Percentiles rank a stretch among this genome's conserved stretches.
phyloP scores from a whole-genome alignment of 2,329 filamentous ascomycete genomes.

The Biscogniauxia sp. region DNA sequence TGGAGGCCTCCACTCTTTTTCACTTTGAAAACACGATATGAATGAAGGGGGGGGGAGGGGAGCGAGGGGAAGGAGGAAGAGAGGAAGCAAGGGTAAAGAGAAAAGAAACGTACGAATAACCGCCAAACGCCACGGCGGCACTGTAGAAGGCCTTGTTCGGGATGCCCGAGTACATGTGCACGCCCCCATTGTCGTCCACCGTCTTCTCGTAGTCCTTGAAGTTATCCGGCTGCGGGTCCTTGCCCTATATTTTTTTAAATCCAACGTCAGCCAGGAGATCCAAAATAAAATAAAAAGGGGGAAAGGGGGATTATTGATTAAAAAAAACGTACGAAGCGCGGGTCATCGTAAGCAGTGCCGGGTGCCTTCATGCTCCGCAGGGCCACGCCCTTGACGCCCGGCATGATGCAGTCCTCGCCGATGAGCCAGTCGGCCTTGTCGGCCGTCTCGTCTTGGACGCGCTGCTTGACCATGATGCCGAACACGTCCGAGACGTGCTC shows the following conservation, averaged over 20 bases:
- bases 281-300: neutral
- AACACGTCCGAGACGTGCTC: conserved; percentile 57
- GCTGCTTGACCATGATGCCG: conserved; percentile 57
- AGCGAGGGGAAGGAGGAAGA: neutral
- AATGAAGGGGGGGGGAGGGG: no score
- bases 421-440: conserved; percentile 53
- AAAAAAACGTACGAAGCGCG: conserved; percentile 41
- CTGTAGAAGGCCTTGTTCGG: conserved; percentile 58
- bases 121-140: conserved; percentile 45
- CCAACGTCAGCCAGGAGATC: neutral
- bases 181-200: conserved; percentile 49
- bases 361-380: conserved; percentile 54
- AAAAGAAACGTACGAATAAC: conserved; percentile 33
- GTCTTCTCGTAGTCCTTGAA: conserved; percentile 43
- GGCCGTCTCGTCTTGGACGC: conserved; percentile 43
- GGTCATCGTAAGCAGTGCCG: conserved; percentile 52
- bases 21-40: no score
- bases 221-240: conserved; percentile 51
- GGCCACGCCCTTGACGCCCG: conserved; percentile 49
- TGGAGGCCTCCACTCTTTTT: no score
- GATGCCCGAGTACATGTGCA: conserved; percentile 56
- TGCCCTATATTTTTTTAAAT: conserved; percentile 31
- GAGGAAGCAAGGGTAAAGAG: neutral
- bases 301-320: neutral
- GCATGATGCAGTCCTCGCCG: conserved; percentile 51